Percentiles rank a stretch among this genome's conserved stretches.
phyloP scores from a whole-genome alignment of 192 early-diverging fungal species.

The Powellomyces hirtus region DNA sequence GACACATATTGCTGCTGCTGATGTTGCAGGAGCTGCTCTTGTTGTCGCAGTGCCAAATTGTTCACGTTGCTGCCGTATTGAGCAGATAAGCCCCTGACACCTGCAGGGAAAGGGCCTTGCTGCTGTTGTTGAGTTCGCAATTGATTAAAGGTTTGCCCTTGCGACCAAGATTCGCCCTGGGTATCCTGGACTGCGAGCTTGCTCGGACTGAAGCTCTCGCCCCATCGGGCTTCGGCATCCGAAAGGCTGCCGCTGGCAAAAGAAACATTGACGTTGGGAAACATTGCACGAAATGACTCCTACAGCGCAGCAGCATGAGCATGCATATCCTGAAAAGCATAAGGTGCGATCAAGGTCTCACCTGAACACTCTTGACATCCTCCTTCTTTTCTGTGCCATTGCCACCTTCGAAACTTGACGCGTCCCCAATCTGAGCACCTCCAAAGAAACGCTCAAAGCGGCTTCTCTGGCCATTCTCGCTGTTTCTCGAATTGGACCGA shows the following conservation, averaged over 20 bases:
- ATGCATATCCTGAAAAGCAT: background rate
- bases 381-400: conserved; percentile 15
- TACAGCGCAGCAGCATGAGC: background rate
- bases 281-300: conserved; percentile 38
- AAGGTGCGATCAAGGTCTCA: background rate
- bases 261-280: conserved; percentile 40
- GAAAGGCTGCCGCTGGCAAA: conserved; percentile 30
- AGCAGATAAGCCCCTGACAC: background rate
- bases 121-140: background rate
- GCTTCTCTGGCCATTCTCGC: conserved; percentile 14
- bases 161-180: conserved; percentile 3
- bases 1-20: conserved; percentile 41
- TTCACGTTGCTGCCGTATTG: background rate
- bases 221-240: conserved; percentile 35
- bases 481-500: conserved; percentile 10
- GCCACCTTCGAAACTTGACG: background rate
- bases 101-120: conserved; percentile 5
- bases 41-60: background rate
- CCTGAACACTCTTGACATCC: conserved; percentile 24
- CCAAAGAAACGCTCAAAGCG: background rate
- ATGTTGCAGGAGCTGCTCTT: conserved; percentile 13
- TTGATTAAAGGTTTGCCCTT: conserved; percentile 8
- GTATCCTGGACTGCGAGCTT: conserved; percentile 31
- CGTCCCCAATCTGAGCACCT: background rate
- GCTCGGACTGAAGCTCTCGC: conserved; percentile 37